Base-by-base conservation (phyloP, 345 rosid genomes). In the Triadica sebifera region DNA sequence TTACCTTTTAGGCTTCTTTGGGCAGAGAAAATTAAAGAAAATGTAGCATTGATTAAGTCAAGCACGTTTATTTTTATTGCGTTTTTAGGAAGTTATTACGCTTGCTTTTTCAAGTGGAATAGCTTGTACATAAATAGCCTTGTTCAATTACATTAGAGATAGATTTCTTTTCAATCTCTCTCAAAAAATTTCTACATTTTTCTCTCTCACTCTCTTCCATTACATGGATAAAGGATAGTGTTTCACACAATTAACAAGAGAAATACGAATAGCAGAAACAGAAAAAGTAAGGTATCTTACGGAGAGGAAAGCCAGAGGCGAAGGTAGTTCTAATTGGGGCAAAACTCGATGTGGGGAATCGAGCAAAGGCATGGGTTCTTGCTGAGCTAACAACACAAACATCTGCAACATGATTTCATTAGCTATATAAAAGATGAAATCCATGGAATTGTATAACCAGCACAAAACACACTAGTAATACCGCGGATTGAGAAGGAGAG, bases 221-320 rank as follows among this genome's bases (percentile, higher is more conserved):
- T 29, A 29, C 20, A 43, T 13, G 2, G 29, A 67, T 1, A 16
- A 64, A 8, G 6, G 10, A 13, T 8, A 39, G 50, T 10, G 2
- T 7, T 10, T 5, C 68, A 74, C 39, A 34, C 29, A 29, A 13
- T 9, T 12, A 34, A 17, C 60, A 29, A 67, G 1, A 46, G 25
- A 65, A 41, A 12, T 38, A 34, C n/a, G 13, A 47, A n/a, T 29
- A 29, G 34, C 34, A 29, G 12, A 15, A 45, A 5, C 13, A 51
- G 45, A 57, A 11, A 38, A 12, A 22, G 43, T 17, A 1, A 55
- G 50, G 46, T 62, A n/a, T 4, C 85, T 65, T 82, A 90, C 94
- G 71, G 25, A 90, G 90, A 69, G 90, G 88, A 73, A 87, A 84
- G 46, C 91, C 94, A 62, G 97, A 76, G 29, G 86, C 86, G 70